Base-by-base conservation (phyloP, 2,329 filamentous ascomycete species). In the Talaromyces sp. region DNA sequence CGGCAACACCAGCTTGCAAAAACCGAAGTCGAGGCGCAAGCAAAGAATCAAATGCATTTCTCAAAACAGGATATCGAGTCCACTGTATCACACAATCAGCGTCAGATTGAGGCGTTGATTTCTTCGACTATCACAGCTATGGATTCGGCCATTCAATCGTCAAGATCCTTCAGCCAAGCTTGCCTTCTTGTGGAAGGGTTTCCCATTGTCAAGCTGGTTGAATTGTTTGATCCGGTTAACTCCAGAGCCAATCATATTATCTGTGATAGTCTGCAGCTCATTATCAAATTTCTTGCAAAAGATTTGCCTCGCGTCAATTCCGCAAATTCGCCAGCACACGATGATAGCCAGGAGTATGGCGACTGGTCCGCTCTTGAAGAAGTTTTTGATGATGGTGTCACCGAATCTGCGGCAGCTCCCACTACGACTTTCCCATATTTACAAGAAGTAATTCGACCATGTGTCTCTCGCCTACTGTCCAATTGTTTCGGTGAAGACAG, bases 291-390 rank as follows among this genome's bases (percentile, higher is more conserved):
- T 66, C 64, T 72, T 37, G 67, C 70, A 24, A 76, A 77, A 65
- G 75, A 76, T 27, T 37, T 69, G 39, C 67, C 66, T 65, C 37
- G 48, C 8, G 27, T 63, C 56, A 45, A 69, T 22, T 68, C 75
- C 60, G 63, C 58, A 22, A 37, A 67, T n/a, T 62, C 65, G 14
- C 71, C 78, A 31, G 69, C 69, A 5, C 84, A 80, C 63, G 86
- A 88, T 61, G 87, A 89, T 62, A 88, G 86, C 67, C 87, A 89
- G 71, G 86, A 88, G 56, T 88, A 87, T 70, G 86, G 86, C 35
- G 85, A 87, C 66, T 85, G 83, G 77, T 77, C 81, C 24, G 85
- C 80, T 22, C 77, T 88, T 59, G 82, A 85, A 64, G 82, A 83
- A 45, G 71, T 74, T 3, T 76, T 75, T 7, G 74, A 77, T 35